Evolutionary conservation across 805 yeast genomes (phyloP).

Genomic region (Saccharomycopsis synnaedendra): DNA sequence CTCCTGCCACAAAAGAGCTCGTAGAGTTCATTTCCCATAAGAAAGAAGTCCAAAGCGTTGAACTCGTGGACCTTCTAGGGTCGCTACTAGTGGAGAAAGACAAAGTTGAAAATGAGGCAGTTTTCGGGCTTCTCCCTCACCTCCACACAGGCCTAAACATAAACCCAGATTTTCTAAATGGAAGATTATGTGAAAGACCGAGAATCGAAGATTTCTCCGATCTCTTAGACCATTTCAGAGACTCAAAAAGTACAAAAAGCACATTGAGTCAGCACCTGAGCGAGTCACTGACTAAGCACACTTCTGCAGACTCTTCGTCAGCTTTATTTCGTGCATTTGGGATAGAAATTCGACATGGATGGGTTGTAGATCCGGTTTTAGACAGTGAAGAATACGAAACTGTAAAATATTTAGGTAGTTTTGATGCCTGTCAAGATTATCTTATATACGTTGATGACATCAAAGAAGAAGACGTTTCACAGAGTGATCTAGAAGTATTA

Average conservation of each 20-base stretch:
- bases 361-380: conserved; percentile 45
- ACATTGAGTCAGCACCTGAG: background rate
- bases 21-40: background rate
- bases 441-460: conserved; percentile 35
- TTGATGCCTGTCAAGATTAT: conserved; percentile 50
- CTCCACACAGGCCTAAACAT: conserved; percentile 32
- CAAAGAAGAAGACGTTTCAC: conserved; percentile 1
- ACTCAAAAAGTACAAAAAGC: background rate
- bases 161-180: conserved; percentile 29
- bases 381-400: conserved; percentile 25
- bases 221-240: background rate
- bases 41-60: background rate
- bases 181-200: conserved; percentile 21
- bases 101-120: conserved; percentile 2
- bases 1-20: background rate
- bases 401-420: conserved; percentile 32
- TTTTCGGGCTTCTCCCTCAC: conserved; percentile 28
- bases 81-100: background rate
- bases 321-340: conserved; percentile 45
- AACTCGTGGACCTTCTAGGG: background rate
- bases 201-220: conserved; percentile 1
- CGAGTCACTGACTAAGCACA: background rate
- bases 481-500: background rate
- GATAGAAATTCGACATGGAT: conserved; percentile 68
- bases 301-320: background rate